Conservation (phyloP, 164 flowering plant species). For the Saururus chinensis region DNA sequence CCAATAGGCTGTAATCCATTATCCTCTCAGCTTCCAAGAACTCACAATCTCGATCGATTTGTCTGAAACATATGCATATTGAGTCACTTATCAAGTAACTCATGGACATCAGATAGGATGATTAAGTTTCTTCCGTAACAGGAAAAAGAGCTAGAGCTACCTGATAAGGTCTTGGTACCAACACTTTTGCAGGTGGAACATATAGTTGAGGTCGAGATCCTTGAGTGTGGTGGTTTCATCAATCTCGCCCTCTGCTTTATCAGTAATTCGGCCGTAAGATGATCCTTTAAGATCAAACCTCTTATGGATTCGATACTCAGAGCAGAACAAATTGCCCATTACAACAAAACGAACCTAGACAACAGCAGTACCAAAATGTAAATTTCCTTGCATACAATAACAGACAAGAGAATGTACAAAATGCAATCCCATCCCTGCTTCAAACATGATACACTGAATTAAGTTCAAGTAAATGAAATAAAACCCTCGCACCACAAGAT, state of each 20-base stretch:
- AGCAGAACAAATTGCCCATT: slow-evolving; percentile 66
- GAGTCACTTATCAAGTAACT: not conserved
- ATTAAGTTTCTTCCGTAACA: not conserved
- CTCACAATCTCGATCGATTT: slow-evolving; percentile 70
- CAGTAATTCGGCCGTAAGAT: slow-evolving; percentile 28
- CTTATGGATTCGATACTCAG: slow-evolving; percentile 48
- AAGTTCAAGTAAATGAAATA: not conserved
- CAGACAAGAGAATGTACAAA: too few relatives aligned
- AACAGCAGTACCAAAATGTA: too few relatives aligned
- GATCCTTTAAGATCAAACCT: slow-evolving; percentile 50
- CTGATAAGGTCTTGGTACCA: slow-evolving; percentile 66
- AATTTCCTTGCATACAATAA: not conserved
- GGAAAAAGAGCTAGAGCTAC: slow-evolving; percentile 19
- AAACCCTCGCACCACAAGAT: slow-evolving; percentile 28
- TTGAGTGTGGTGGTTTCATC: slow-evolving; percentile 68
- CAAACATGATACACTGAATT: not conserved
- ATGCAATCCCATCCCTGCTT: not conserved
- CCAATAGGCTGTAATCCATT: slow-evolving; percentile 89
- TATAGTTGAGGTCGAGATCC: slow-evolving; percentile 77
- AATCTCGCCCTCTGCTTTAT: slow-evolving; percentile 41
- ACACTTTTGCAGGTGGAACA: slow-evolving; percentile 49
- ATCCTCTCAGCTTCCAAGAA: slow-evolving; percentile 75
- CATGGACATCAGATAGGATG: not conserved
- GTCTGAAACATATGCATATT: slow-evolving; percentile 27
- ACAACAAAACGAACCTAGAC: slow-evolving; percentile 55